Percentiles rank a stretch among this genome's conserved stretches.
phyloP scores from a whole-genome alignment of 495 filamentous ascomycete species.

The Tricharina praecox region DNA sequence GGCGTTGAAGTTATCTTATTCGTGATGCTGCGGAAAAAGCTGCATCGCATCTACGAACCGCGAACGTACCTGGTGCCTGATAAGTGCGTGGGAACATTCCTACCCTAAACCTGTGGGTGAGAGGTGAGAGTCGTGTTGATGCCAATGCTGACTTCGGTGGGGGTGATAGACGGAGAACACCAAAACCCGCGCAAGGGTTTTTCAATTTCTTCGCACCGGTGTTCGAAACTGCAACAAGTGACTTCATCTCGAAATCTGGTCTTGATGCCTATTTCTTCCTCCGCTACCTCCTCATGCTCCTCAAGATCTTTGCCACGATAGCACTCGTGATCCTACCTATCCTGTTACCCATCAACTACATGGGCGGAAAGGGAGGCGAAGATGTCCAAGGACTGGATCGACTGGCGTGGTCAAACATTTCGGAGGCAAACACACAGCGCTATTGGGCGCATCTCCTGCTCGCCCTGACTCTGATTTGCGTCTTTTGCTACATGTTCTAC shows the following conservation, averaged over 20 bases:
- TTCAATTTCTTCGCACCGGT: conserved; percentile 25
- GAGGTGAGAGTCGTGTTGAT: neutral
- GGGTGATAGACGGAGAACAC: conserved; percentile 23
- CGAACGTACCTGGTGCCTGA: conserved; percentile 85
- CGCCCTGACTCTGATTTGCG: conserved; percentile 62
- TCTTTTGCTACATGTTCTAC: conserved; percentile 79
- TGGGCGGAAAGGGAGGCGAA: conserved; percentile 46
- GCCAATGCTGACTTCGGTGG: neutral
- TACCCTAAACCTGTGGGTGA: neutral
- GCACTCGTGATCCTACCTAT: conserved; percentile 67
- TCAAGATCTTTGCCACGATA: conserved; percentile 79
- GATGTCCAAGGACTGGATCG: conserved; percentile 57
- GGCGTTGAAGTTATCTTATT: conserved; percentile 62
- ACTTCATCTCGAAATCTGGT: conserved; percentile 87
- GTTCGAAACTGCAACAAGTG: conserved; percentile 46
- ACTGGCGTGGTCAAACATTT: conserved; percentile 84
- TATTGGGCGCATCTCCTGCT: conserved; percentile 83
- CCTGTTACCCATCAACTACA: conserved; percentile 65
- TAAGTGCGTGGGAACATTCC: conserved; percentile 40
- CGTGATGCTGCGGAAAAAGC: conserved; percentile 54
- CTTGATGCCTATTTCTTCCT: conserved; percentile 97
- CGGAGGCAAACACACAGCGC: conserved; percentile 45
- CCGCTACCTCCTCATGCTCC: conserved; percentile 79
- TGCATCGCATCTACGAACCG: conserved; percentile 80
- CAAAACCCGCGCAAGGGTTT: conserved; percentile 16